Base-by-base conservation (phyloP, 768 basidiomycete species). In the Macrocybe gigantea region DNA sequence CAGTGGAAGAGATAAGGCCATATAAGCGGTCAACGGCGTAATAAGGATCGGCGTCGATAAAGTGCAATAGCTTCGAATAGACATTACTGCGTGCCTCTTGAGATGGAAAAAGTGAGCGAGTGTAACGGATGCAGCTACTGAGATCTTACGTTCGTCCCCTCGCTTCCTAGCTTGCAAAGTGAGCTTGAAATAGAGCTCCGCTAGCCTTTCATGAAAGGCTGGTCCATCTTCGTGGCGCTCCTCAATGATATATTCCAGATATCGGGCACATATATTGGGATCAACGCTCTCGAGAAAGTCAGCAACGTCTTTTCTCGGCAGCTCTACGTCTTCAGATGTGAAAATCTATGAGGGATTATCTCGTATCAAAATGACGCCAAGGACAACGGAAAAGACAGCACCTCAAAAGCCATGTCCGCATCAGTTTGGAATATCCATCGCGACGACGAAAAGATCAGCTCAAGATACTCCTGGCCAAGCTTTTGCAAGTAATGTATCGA, bases 401-500 rank as follows among this genome's bases (percentile, higher is more conserved):
- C 94, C 69, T 93, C 76, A 50, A 97, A 84, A 1, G 78, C 93
- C 65, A 85, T 82, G 15, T 80, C 73, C 0, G 73, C 68, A 56
- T 94, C 79, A 13, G 77, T 71, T 30, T 88, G 78, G 53, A 97
- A 87, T 3, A 94, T 75, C 95, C 96, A 98, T 12, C 78, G 73
- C 0, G 93, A 79, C 7, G 83, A 82, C 22, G 83, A 73, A 58
- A 96, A 90, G 15, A 97, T 85, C 50, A 90, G 83, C 31, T 84
- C 72, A 38, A 94, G 57, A 56, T 97, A 78, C 54, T 88, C 82
- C 2, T 86, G 81, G 0, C 93, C 91, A 5, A 98, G 73, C 59
- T 93, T 91, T 62, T 92, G 93, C 7, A 99, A 73, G 60, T 99
- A 99, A 11, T 76, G 75, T 39, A 98, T 84, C 0, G 92, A 92